Base-by-base conservation (phyloP, 139 green algal genomes). In the Tetraselmis chui region DNA sequence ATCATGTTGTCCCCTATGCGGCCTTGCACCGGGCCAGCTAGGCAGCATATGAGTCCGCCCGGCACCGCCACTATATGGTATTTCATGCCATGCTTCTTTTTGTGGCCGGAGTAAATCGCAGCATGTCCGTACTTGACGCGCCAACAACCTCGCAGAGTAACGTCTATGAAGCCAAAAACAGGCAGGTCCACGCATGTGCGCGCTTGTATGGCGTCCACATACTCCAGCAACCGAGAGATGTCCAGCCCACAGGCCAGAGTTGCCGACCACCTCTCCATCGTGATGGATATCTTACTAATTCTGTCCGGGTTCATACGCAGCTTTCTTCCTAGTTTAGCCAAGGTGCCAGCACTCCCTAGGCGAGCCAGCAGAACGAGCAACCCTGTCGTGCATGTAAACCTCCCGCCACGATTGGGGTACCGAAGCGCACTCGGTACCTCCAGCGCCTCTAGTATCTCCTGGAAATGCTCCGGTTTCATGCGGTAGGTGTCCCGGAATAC, bases 201-300 rank as follows among this genome's bases (percentile, higher is more conserved):
- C 45, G 45, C 45, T 18, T 67, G 45, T 67, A 67, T 18, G 45
- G 45, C 45, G 45, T 67, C 45, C 45, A 67, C 45, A 67, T 67
- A 67, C 45, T 67, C 45, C 45, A 18, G 45, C 45, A 67, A 18
- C 45, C 45, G 45, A 67, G 45, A 67, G 45, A 67, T 67, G 45
- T 67, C 45, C 45, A 67, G 45, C 45, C 45, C 45, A 67, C 45
- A 67, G 45, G 45, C 45, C 45, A 67, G 45, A 67, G 45, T 67
- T 67, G 45, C 45, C 45, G 45, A 67, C 45, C 45, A 67, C 45
- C 45, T 67, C 45, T 25, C 45, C 45, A 67, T 67, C 45, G 45
- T 67, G 45, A 67, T 67, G 45, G 45, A 67, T 67, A 67, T 67
- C 45, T 67, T 67, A 67, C 45, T 67, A 67, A 67, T 67, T 67